Percentiles rank a stretch among this genome's conserved stretches.
These are phyloP conservation scores for Erodium texanum DNA, from an alignment of 441 rosid species.

Conservation along the genomic window DNA sequence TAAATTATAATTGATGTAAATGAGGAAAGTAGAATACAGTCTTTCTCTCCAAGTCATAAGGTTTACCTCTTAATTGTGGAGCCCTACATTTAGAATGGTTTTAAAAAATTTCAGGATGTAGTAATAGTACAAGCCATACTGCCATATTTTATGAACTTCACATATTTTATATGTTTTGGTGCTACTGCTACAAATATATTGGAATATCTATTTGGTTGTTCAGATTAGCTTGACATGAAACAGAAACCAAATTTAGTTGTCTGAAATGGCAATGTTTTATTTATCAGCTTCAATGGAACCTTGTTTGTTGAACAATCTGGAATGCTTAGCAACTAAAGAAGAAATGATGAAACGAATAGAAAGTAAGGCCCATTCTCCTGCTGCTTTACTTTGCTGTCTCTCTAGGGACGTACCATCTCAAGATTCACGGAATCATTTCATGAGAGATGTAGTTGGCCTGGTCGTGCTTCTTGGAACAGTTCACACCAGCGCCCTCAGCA, in stretches of 20 bases:
- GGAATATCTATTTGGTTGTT: background rate
- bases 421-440: slow-evolving; percentile 17
- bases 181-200: background rate
- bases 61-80: no score
- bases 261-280: background rate
- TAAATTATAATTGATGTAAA: no score
- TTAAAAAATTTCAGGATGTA: background rate
- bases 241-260: background rate
- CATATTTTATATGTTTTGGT: background rate
- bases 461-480: slow-evolving; percentile 72
- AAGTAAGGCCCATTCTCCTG: slow-evolving; percentile 33
- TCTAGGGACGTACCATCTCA: slow-evolving; percentile 12
- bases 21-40: no score
- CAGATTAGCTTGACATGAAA: background rate
- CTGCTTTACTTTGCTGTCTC: slow-evolving; percentile 33
- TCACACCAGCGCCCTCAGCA: slow-evolving; percentile 37
- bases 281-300: slow-evolving; percentile 34
- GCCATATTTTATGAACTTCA: background rate
- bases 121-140: no score
- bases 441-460: slow-evolving; percentile 36
- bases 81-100: no score
- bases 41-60: no score
- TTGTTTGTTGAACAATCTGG: slow-evolving; percentile 14
- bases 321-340: slow-evolving; percentile 31
- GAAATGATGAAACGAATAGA: slow-evolving; percentile 35